These are phyloP conservation scores for Trichoderma gamsii DNA, from an alignment of 495 filamentous ascomycete species.

Conservation along the genomic window DNA sequence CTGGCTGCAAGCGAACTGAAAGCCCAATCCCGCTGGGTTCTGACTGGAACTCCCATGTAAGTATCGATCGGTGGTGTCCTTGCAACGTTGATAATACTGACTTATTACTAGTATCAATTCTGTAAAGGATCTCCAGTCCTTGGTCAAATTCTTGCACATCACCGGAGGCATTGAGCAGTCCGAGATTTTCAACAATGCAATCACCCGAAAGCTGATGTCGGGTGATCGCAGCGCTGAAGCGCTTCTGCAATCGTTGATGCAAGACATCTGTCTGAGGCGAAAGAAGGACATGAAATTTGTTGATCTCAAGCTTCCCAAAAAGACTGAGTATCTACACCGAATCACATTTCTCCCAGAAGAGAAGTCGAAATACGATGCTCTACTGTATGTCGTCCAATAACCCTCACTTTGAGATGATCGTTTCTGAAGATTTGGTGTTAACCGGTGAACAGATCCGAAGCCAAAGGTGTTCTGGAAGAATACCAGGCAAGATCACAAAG, in stretches of 20 bases:
- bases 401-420: not conserved
- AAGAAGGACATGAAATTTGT: conserved; percentile 89
- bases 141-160: conserved; percentile 71
- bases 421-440: conserved; percentile 19
- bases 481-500: conserved; percentile 42
- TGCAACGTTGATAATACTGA: conserved; percentile 17
- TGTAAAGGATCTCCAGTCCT: conserved; percentile 76
- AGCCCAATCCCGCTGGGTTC: conserved; percentile 71
- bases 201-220: conserved; percentile 63
- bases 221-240: conserved; percentile 49
- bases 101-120: conserved; percentile 51
- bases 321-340: conserved; percentile 74
- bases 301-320: conserved; percentile 70
- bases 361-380: conserved; percentile 69
- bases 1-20: conserved; percentile 59
- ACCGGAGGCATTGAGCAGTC: conserved; percentile 71
- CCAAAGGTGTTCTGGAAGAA: conserved; percentile 60
- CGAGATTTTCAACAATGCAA: conserved; percentile 66
- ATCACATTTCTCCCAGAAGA: conserved; percentile 74
- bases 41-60: conserved; percentile 75
- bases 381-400: conserved; percentile 45
- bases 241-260: conserved; percentile 72
- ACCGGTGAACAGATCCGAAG: conserved; percentile 52
- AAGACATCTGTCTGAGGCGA: conserved; percentile 74
- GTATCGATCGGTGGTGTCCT: conserved; percentile 1